Base-by-base conservation (phyloP, 495 filamentous ascomycete genomes). In the Penicillium crystallinum region DNA sequence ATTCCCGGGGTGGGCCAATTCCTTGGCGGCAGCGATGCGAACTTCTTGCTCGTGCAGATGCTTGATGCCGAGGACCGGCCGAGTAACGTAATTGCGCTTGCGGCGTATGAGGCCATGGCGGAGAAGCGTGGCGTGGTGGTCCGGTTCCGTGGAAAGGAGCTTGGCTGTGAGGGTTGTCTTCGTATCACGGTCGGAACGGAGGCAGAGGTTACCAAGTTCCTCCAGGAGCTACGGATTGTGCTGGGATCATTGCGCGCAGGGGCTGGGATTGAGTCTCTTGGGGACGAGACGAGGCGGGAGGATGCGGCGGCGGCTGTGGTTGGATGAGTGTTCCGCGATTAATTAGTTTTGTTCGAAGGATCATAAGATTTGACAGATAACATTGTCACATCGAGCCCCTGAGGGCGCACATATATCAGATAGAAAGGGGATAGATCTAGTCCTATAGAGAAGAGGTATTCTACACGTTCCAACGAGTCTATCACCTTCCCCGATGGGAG, bases 111-210 rank as follows among this genome's bases (percentile, higher is more conserved):
- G 72, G 69, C 71, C 17, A 72, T 97, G 68, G 93, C 95, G 0
- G 91, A 96, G 77, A 85, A 81, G 37, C 84, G 83, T 57, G 90
- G 91, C 0, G 91, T 98, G 2, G 90, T 98, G 23, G 95, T 98
- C 10, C 74, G 93, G 50, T 98, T 97, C 67, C 75, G 93, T 40
- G 93, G 93, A 2, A 93, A 90, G 71, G 93, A 98, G 77, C 69
- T 84, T 27, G 93, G 91, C 5, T 98, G 93, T 62, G 61, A 84
- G 53, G 93, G 91, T 1, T 96, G 92, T 62, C 67, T 98, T 62
- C 77, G 93, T 35, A 86, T 98, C 55, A 97, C 93, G 1, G 87
- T 98, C 8, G 93, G 93, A 6, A 98, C 93, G 5, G 87, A 91
- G 64, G 68, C 79, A 12, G 93, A 98, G 71, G 88, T 93, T 21